These are phyloP conservation scores for Groenewaldozyma auringiensis DNA, from an alignment of 1,139 yeast species.

Conservation along the genomic window DNA sequence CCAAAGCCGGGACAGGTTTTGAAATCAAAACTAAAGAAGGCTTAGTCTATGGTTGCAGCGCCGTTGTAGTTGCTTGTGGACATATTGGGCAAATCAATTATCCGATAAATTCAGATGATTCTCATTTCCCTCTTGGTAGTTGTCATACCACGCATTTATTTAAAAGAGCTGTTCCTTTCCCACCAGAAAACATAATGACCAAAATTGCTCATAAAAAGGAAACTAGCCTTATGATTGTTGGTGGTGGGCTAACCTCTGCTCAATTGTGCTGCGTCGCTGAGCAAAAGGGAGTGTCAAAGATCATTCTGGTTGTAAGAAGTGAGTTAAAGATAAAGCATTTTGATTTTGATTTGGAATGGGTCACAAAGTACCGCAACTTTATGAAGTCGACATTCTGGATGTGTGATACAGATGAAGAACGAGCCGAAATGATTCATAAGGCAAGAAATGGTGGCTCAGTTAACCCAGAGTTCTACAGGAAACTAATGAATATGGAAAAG, in stretches of 20 bases:
- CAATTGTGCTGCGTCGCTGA: slow-evolving; percentile 40
- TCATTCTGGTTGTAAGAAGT: slow-evolving; percentile 37
- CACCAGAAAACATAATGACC: slow-evolving; percentile 5
- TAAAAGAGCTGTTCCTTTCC: slow-evolving; percentile 18
- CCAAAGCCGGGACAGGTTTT: slow-evolving; percentile 5
- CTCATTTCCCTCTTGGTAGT: slow-evolving; percentile 27
- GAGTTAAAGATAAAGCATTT: slow-evolving; percentile 42
- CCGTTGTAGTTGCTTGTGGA: slow-evolving; percentile 39
- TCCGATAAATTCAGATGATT: slow-evolving; percentile 16
- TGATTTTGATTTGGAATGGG: slow-evolving; percentile 48
- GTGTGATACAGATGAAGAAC: slow-evolving; percentile 39
- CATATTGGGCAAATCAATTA: slow-evolving; percentile 36
- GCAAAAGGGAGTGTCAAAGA: slow-evolving; percentile 30
- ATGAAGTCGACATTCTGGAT: slow-evolving; percentile 38
- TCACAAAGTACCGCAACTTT: slow-evolving; percentile 42
- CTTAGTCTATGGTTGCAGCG: slow-evolving; percentile 32
- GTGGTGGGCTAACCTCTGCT: slow-evolving; percentile 46
- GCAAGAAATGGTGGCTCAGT: slow-evolving; percentile 45
- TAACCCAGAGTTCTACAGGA: slow-evolving; percentile 41
- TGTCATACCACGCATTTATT: slow-evolving; percentile 43
- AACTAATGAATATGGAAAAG: slow-evolving; percentile 31
- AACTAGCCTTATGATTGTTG: slow-evolving; percentile 36
- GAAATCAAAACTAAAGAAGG: slow-evolving; percentile 9
- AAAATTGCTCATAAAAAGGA: slow-evolving; percentile 5
- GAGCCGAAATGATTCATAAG: slow-evolving; percentile 37